Base-by-base conservation (phyloP, 2,329 filamentous ascomycete genomes). In the Penicillium sp. region DNA sequence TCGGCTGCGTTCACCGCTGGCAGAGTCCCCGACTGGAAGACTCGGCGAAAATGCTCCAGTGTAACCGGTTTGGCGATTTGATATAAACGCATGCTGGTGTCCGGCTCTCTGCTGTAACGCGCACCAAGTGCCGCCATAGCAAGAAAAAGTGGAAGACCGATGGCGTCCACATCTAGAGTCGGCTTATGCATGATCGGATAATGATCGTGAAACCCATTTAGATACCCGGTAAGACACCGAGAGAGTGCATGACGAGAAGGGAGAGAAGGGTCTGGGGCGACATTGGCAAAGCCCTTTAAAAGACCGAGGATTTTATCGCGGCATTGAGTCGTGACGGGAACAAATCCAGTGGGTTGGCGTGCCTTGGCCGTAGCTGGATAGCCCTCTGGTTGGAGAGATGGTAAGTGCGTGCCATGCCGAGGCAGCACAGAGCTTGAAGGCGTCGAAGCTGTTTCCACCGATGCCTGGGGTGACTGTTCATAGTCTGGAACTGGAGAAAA, bases 151-250 rank as follows among this genome's bases (percentile, higher is more conserved):
- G 63, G 64, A 9, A 64, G 29, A 3, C 63, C 57, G 39, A 65
- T 53, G 0, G 51, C 26, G 4, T 70, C 65, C 6, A 67, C 55
- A 41, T 66, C 47, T 7, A 70, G 37, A 3, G 68, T 70, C 1
- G 68, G 65, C n/a, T 66, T 62, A 42, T 70, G 68, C 33, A 70
- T 46, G 23, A 70, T 61, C 0, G 68, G 68, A 26, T 70, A 70
- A 41, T 70, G 68, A 13, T 68, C 65, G 26, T 70, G 68, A 23
- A 59, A 70, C 1, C 67, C 67, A 2, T 58, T 68, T 7, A 70
- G 46, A 49, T 70, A 70, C 1, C 67, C 67, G 1, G 66, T 69
- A 12, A 70, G 45, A 46, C 66, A 70, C 18, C 68, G 60, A 12
- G 68, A 70, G 15, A 70, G 37, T 8, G 67, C 67, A 55, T 70